phyloP scores from a whole-genome alignment of 192 early-diverging fungal genomes.

The Lobulomyces angularis region DNA sequence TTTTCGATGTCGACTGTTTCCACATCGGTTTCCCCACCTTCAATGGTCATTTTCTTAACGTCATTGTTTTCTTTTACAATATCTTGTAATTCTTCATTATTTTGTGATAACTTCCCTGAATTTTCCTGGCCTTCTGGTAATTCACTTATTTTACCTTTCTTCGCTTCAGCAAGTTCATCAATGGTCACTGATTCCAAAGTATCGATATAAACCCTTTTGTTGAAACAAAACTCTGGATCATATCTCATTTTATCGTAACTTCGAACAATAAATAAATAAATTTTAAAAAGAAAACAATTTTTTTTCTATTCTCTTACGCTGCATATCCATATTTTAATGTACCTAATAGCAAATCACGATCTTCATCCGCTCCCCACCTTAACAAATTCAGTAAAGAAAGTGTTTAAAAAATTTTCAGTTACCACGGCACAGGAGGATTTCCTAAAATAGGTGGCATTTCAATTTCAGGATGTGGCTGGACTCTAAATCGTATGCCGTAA shows the following conservation, averaged over 20 bases:
- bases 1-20: no score
- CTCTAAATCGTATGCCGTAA: constrained; percentile 56
- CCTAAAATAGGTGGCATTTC: constrained; percentile 56
- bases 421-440: constrained; percentile 30
- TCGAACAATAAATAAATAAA: constrained; percentile 2
- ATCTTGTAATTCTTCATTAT: constrained; percentile 5
- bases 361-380: constrained; percentile 68
- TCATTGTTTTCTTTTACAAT: constrained; percentile 11
- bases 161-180: constrained; percentile 9
- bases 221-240: constrained; percentile 33
- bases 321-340: constrained; percentile 71
- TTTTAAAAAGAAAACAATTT: constrained; percentile 1
- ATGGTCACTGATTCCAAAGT: not conserved
- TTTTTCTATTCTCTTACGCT: constrained; percentile 19
- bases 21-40: not conserved
- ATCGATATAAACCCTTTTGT: constrained; percentile 14
- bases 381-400: constrained; percentile 18
- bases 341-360: constrained; percentile 65
- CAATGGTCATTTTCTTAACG: constrained; percentile 5
- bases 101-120: not conserved
- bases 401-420: not conserved
- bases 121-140: no score
- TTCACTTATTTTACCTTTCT: no score
- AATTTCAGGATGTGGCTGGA: constrained; percentile 51
- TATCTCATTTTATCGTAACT: constrained; percentile 30